Base-by-base conservation (phyloP, 75 land plant species). In the Chamaecyparis obtusa region DNA sequence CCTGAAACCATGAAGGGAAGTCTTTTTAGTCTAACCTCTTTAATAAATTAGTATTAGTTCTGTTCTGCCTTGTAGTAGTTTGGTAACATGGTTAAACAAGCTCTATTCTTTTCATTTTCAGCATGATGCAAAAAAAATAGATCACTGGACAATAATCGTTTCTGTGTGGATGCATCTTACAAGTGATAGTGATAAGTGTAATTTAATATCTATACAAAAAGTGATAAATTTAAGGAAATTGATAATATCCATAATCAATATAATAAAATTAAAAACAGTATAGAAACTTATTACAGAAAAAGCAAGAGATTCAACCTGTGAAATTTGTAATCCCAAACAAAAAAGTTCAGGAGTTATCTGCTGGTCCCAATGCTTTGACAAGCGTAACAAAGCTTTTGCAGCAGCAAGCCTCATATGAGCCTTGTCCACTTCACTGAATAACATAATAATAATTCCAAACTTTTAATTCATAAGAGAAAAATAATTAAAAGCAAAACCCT, bases 341-440 rank as follows among this genome's bases (percentile, higher is more conserved):
- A 95, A 93, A 81, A 94, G 84, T 86, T 91, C 91, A 84, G 90
- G 74, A 48, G 99, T 93, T 35, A 98, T 94, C 87, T 92, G 93
- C 41, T 91, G 87, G 77, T 97, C 99, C 99, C 99, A 98, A 33
- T 88, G 89, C 85, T 88, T 92, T 56, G 98, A 93, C 84, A 98
- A 86, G 13, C 99, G 95, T 55, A 98, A 91, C 72, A 98, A 74
- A 67, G 95, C 94, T 86, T 96, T 98, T 36, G 95, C 99, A 86
- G 99, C 85, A 81, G 97, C 94, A 87, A 98, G 96, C 89, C 92
- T 94, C 87, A 98, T 81, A 87, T 98, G 96, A 48, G 96, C 99
- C 87, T 93, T 98, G 86, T 98, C 99, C 75, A 91, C 90, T 49
- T 87, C 85, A 92, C 99, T 98, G 97, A 56, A 91, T 85, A 72